Base-by-base conservation (phyloP, 306 rosid genomes). In the Pueraria montana region DNA sequence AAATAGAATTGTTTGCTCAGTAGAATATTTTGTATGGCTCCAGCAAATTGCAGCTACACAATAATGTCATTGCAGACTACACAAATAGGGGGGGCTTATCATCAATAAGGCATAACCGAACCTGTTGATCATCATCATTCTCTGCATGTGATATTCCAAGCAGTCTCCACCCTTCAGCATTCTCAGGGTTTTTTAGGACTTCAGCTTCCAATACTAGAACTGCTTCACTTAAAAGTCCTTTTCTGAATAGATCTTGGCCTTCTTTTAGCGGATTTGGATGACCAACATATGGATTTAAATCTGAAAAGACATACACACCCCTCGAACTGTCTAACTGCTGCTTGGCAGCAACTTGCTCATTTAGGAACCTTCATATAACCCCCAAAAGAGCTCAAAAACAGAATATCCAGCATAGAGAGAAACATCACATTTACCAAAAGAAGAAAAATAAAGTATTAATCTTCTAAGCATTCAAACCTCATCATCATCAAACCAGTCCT, bases 121-220 rank as follows among this genome's bases (percentile, higher is more conserved):
- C 99, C 99, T 96, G 99, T 72, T 94, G 98, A 87, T 96, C 99
- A 88, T 96, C 99, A 62, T 96, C 99, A 69, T 94, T 96, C 88
- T 96, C 99, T 49, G 99, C 99, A 84, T 96, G 98, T 59, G 99
- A 95, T 86, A 96, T 91, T 85, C 99, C 99, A 84, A 96, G 97
- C 52, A 96, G 88, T 85, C 99, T 94, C 99, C 99, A 96, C 66
- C 98, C 98, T 89, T 96, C 98, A 52, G 97, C 90, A 84, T 92
- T 94, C 9, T 96, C 97, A 77, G 97, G 97, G 88, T 89, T 96
- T 92, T 94, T 96, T 88, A 96, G 48, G 80, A 96, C 98, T 86
- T 96, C 99, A 45, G 99, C 99, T 89, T 96, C 99, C 87, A 96
- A 89, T 63, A 98, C 99, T 75, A 96, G 97, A 88, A 94, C 99